These are phyloP conservation scores for Brasenia schreberi DNA, from an alignment of 164 flowering plant genomes.

Conservation along the genomic window DNA sequence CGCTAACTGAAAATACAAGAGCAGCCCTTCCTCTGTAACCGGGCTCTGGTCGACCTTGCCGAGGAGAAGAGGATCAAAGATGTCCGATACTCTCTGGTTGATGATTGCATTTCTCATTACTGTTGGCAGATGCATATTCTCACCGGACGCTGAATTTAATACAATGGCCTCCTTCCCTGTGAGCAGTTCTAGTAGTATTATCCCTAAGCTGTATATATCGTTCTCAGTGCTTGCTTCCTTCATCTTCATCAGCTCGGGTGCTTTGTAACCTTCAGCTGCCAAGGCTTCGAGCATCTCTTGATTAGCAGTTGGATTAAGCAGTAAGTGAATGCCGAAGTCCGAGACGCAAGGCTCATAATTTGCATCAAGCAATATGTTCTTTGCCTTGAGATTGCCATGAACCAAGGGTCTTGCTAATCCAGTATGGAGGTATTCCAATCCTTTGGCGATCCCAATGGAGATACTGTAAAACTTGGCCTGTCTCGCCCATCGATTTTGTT, in stretches of 20 bases:
- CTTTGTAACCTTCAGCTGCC: conserved; percentile 61
- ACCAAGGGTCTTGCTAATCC: conserved; percentile 46
- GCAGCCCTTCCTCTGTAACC: conserved; percentile 39
- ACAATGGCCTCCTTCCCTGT: conserved; percentile 61
- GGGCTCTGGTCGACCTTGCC: conserved; percentile 17
- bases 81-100: conserved; percentile 38
- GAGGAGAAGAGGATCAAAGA: conserved; percentile 45
- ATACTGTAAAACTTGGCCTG: conserved; percentile 28
- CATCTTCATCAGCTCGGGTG: conserved; percentile 96
- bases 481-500: neutral
- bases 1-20: conserved; percentile 68
- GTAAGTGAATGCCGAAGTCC: conserved; percentile 65
- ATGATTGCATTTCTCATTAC: conserved; percentile 53
- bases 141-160: conserved; percentile 30
- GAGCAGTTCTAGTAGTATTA: conserved; percentile 72
- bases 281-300: conserved; percentile 77
- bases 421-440: conserved; percentile 67
- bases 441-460: conserved; percentile 59
- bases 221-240: conserved; percentile 52
- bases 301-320: conserved; percentile 50
- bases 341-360: conserved; percentile 45
- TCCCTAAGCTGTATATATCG: conserved; percentile 80
- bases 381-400: conserved; percentile 89
- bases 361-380: conserved; percentile 52
- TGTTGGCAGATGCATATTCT: conserved; percentile 46